Evolutionary conservation across 345 rosid genomes (phyloP).

Genomic region (Arabidopsis arenosa): DNA sequence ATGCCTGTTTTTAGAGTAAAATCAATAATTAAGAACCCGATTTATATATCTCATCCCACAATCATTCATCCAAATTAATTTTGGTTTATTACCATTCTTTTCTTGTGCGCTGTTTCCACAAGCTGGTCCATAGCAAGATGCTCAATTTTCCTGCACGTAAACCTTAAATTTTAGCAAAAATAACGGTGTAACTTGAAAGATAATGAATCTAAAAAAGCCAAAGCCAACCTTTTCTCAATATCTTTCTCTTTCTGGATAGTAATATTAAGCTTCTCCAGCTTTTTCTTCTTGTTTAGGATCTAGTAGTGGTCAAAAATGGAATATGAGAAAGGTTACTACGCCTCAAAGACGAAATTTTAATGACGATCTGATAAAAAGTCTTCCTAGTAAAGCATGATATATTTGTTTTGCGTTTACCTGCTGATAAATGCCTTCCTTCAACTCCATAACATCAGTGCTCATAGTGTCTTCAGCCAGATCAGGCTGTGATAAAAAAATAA

Average conservation of each 20-base stretch:
- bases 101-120: conserved; percentile 80
- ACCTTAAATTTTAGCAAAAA: conserved; percentile 34
- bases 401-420: conserved; percentile 57
- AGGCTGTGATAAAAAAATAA: conserved; percentile 62
- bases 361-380: background rate
- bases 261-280: conserved; percentile 62
- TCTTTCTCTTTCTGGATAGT: conserved; percentile 61
- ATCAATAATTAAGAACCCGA: conserved; percentile 14
- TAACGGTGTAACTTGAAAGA: conserved; percentile 15
- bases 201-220: conserved; percentile 21
- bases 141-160: conserved; percentile 71
- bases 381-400: background rate
- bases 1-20: conserved; percentile 57
- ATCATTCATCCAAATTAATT: background rate
- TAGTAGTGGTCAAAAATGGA: conserved; percentile 45
- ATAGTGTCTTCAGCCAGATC: conserved; percentile 82
- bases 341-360: conserved; percentile 20
- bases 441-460: conserved; percentile 66
- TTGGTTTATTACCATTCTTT: conserved; percentile 63
- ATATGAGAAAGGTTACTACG: conserved; percentile 9
- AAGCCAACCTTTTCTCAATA: conserved; percentile 64
- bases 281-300: conserved; percentile 67
- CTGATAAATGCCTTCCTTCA: conserved; percentile 67
- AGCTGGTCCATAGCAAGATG: conserved; percentile 84
- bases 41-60: conserved; percentile 30